Percentiles rank a stretch among this genome's conserved stretches.
phyloP scores from a whole-genome alignment of 305 asterid species.

The Andrographis paniculata region DNA sequence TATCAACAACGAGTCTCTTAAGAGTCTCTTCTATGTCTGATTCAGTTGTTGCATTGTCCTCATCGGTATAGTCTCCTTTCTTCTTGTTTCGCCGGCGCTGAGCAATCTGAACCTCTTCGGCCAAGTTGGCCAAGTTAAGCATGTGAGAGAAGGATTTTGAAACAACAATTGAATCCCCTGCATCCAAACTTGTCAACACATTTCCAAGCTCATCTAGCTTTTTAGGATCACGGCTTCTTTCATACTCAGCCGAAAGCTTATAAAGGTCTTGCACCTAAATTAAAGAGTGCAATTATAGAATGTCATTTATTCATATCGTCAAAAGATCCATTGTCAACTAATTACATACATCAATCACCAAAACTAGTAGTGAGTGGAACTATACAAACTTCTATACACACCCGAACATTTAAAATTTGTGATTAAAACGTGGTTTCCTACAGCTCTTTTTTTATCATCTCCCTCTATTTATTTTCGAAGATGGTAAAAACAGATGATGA shows the following conservation, averaged over 20 bases:
- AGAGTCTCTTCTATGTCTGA: constrained; percentile 91
- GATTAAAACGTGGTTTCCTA: too few species aligned
- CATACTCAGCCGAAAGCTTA: constrained; percentile 87
- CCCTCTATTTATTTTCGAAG: too few species aligned
- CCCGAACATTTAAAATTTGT: too few species aligned
- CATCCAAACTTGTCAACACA: constrained; percentile 70
- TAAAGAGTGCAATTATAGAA: not conserved
- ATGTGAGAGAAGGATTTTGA: constrained; percentile 87
- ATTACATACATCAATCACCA: constrained; percentile 28
- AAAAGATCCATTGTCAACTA: not conserved
- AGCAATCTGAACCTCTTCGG: constrained; percentile 96
- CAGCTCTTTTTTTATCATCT: too few species aligned
- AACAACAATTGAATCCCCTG: constrained; percentile 87
- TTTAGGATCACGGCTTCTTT: constrained; percentile 52
- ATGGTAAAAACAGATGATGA: too few species aligned
- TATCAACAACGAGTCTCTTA: constrained; percentile 63
- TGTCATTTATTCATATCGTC: not conserved
- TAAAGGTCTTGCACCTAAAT: constrained; percentile 79
- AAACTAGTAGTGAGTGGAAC: too few species aligned
- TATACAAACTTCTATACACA: too few species aligned
- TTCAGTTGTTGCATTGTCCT: constrained; percentile 79
- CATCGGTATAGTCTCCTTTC: constrained; percentile 70
- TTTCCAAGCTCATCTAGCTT: constrained; percentile 90
- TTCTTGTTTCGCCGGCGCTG: constrained; percentile 61
- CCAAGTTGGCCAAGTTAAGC: constrained; percentile 97